Percentiles rank a stretch among this genome's conserved stretches.
Conservation (phyloP, 1,284 basidiomycete genomes). For the Retiboletus fuscus region DNA sequence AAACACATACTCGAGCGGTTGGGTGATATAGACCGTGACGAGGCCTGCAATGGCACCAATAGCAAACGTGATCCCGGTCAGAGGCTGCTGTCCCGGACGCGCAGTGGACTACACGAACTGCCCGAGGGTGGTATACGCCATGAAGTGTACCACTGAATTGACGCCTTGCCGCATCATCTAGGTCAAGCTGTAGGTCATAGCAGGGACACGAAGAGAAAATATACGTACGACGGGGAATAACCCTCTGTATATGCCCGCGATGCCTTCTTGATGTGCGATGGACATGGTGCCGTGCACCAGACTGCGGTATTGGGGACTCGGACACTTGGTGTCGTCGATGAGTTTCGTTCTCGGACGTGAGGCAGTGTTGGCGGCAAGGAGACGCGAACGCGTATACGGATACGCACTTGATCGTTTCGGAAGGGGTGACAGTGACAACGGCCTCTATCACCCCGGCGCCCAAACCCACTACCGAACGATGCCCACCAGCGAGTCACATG, state of each 20-base stretch:
- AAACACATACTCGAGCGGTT: conserved; percentile 87
- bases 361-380: background rate
- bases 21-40: conserved; percentile 96
- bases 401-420: no score
- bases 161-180: no score
- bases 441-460: no score
- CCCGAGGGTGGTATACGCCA: conserved; percentile 93
- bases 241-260: no score
- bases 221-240: no score
- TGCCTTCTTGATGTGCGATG: conserved; percentile 91
- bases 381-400: conserved; percentile 52
- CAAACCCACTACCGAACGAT: conserved; percentile 75
- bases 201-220: no score
- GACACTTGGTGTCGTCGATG: no score
- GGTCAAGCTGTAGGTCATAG: no score
- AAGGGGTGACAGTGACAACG: no score
- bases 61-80: conserved; percentile 91
- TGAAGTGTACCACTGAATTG: conserved; percentile 97
- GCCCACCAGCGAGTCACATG: conserved; percentile 14
- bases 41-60: no score
- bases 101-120: conserved; percentile 90
- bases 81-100: conserved; percentile 86
- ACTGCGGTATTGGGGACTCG: no score
- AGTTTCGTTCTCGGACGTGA: conserved; percentile 62
- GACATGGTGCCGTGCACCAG: conserved; percentile 86